Base-by-base conservation (phyloP, 345 rosid genomes). In the Aquilaria sinensis region DNA sequence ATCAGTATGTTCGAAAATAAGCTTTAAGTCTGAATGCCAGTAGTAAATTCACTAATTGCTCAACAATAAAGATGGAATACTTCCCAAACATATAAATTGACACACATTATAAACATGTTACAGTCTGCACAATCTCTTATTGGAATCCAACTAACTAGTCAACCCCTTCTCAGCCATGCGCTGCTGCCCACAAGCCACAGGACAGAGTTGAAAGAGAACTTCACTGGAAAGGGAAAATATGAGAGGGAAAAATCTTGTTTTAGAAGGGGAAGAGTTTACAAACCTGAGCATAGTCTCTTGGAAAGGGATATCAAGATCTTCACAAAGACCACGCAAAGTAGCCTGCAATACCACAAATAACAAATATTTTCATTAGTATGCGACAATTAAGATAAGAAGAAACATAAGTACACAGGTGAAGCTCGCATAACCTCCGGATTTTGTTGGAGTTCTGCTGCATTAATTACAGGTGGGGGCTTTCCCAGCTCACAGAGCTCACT, bases 201-300 rank as follows among this genome's bases (percentile, higher is more conserved):
- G 8, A 37, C 5, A 37, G 5, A 37, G 7, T 37, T 37, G 8
- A 6, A 5, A 37, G 8, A 37, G 43, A 9, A 37, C 7, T 37
- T 37, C 2, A 37, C 8, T 37, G 9, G 56, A 51, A 51, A 56
- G 50, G 50, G 12, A 8, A 47, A 15, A 48, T 1, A 32, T 10
- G 13, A 32, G 32, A 51, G 29, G 47, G 37, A 33, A 12, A 56
- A 47, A 54, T 60, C 54, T 65, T 53, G 32, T 33, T 52, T 34
- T 51, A 3, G 7, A 23, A 33, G 52, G 41, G 48, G 33, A 41
- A 5, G 29, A 1, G 52, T 65, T 49, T n/a, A 54, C 83, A 51
- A 75, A 83, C 96, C 78, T 86, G 68, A 92, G 92, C 94, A 88
- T 92, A 57, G 83, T 56, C 10, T 78, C 67, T 62, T 88, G 85